Percentiles rank a stretch among this genome's conserved stretches.
Evolutionary conservation across 2,329 filamentous ascomycete species (phyloP).

Genomic region (Calonectria pseudoreteaudii): DNA sequence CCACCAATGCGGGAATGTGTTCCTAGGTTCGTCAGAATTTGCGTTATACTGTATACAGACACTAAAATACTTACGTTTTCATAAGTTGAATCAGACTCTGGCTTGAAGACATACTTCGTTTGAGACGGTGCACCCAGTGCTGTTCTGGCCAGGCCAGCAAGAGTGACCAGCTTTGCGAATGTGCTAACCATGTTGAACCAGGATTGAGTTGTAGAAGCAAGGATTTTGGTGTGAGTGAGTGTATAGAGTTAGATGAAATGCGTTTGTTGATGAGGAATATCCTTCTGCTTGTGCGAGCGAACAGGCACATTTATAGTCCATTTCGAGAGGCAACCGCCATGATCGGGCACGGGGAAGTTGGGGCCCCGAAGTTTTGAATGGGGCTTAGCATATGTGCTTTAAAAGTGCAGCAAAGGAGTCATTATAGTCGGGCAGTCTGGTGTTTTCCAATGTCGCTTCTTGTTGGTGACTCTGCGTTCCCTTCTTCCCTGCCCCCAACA

Average conservation of each 20-base stretch:
- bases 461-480: not conserved
- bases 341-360: not conserved
- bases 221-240: not conserved
- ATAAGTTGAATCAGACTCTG: not conserved
- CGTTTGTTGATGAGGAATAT: not conserved
- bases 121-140: not conserved
- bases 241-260: not conserved
- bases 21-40: not conserved
- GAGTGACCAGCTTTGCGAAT: not conserved
- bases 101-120: not conserved
- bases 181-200: not conserved
- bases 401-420: too few species aligned
- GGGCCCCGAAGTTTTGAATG: not conserved
- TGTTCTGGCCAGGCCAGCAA: not conserved
- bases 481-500: not conserved
- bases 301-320: not conserved
- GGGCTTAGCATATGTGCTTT: not conserved
- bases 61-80: not conserved
- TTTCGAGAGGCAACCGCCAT: not conserved
- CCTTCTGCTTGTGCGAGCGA: not conserved
- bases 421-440: not conserved
- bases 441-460: not conserved
- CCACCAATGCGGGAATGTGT: not conserved
- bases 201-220: not conserved
- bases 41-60: rapidly evolving